A percentile compares a stretch with the other conserved stretches of the same genome.
Evolutionary conservation across 2,329 filamentous ascomycete species (phyloP).

Genomic region (Lasiodiplodia sp.): DNA sequence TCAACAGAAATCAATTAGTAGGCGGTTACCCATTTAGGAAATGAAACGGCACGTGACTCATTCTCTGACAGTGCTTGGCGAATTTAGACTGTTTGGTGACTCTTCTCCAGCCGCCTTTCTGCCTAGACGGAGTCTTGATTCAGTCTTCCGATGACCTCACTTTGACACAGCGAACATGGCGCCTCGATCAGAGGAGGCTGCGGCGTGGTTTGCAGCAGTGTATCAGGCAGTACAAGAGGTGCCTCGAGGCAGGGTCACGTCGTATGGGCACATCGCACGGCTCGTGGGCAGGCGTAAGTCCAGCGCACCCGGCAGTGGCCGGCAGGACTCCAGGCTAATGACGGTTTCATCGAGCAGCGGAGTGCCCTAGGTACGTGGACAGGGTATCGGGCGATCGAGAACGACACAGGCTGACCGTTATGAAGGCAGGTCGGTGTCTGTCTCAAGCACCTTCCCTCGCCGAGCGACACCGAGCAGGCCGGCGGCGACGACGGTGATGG

Average conservation of each 20-base stretch:
- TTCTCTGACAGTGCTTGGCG: background rate
- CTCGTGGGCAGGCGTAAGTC: conserved; percentile 75
- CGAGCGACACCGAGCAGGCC: conserved; percentile 35
- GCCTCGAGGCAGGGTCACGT: conserved; percentile 82
- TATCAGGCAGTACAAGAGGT: conserved; percentile 88
- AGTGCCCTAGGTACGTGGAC: conserved; percentile 51
- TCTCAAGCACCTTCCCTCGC: conserved; percentile 79
- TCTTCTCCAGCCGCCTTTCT: background rate
- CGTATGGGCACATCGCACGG: conserved; percentile 81
- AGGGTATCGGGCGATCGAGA: background rate
- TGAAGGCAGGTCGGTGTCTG: conserved; percentile 84
- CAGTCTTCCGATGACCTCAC: conserved; percentile 6
- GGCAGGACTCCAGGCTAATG: conserved; percentile 30
- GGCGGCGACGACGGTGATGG: conserved; percentile 38
- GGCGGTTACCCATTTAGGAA: background rate
- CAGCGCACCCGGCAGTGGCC: conserved; percentile 1
- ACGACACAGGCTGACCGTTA: conserved; percentile 33
- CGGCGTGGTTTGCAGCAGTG: conserved; percentile 77
- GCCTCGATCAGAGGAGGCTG: conserved; percentile 73
- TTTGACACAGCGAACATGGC: conserved; percentile 58
- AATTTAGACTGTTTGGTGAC: background rate
- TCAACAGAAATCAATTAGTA: background rate
- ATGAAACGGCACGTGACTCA: background rate
- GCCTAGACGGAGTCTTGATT: background rate
- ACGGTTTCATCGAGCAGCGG: conserved; percentile 43